Base-by-base conservation (phyloP, 441 rosid species). In the Manihot esculenta region DNA sequence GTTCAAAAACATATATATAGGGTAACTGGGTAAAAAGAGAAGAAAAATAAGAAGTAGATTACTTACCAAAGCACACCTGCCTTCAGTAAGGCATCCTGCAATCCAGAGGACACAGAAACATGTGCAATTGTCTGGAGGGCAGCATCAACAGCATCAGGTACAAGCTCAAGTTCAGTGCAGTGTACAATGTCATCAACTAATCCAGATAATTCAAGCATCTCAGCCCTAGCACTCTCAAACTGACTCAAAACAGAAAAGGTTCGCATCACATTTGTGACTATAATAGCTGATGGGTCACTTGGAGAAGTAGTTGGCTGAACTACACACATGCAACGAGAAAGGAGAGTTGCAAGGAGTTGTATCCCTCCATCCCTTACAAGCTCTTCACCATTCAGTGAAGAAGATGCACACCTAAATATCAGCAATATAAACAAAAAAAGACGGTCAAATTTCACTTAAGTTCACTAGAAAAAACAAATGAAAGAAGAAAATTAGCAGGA, bases 291-390 rank as follows among this genome's bases (percentile, higher is more conserved):
- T 67, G 97, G 92, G 83, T 96, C 99, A 72, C 79, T 82, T 63
- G 93, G 90, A 68, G 96, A 83, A 80, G 99, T 92, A 73, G 99
- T 88, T 76, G 98, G 97, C 82, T 92, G 99, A 81, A 96, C 99
- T 47, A 94, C 88, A 78, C 86, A 79, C 98, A 94, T 92, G 88
- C 99, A 94, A 64, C 99, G 96, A 55, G 91, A 87, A 75, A 96
- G 92, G 81, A 96, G 98, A 74, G 79, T 92, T 7, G 96, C 86
- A 68, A 96, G 87, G 78, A 94, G 97, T 66, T 89, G 96, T 77
- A 94, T 85, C 66, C 99, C 99, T 72, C 91, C 98, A 84, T 92
- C 99, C 82, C 99, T 89, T 50, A 94, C 99, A 73, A 96, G 96
- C 83, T 96, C 99, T 80, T 96, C 99, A 63, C 99, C 99, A 80